phyloP scores from a whole-genome alignment of 179 eudicot genomes.

The Patellifolia procumbens region DNA sequence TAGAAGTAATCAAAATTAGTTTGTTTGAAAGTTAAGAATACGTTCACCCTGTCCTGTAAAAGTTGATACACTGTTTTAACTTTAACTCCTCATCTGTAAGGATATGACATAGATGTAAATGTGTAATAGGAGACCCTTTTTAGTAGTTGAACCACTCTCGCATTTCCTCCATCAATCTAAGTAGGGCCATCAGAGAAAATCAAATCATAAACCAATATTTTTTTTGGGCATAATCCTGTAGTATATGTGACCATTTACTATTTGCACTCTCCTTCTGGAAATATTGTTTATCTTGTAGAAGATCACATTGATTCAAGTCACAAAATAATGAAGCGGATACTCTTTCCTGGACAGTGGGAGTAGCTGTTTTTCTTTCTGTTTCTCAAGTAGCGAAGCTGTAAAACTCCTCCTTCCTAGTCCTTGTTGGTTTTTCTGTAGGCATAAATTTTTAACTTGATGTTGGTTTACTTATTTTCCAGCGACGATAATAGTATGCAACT shows the following conservation, averaged over 20 bases:
- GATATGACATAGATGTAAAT: neutral
- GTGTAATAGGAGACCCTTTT: neutral
- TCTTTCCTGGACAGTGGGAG: neutral
- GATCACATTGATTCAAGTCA: neutral
- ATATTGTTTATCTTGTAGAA: neutral
- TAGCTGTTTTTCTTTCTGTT: neutral
- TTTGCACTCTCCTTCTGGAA: neutral
- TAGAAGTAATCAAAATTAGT: neutral
- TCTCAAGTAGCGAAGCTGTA: neutral
- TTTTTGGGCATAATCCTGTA: neutral
- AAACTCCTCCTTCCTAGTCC: neutral
- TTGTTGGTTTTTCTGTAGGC: neutral
- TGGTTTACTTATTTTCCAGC: neutral
- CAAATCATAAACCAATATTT: neutral
- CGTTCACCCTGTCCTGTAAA: neutral
- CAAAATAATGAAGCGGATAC: neutral
- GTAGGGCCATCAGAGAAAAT: neutral
- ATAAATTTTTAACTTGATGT: neutral
- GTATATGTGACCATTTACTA: neutral
- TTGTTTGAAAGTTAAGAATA: neutral
- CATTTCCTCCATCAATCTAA: neutral
- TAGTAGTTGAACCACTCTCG: neutral
- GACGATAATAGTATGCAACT: slow-evolving; percentile 2
- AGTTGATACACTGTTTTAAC: neutral
- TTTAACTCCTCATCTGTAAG: neutral